Evolutionary conservation across 192 early-diverging fungal species (phyloP).

Genomic region (Entomortierella lignicola): DNA sequence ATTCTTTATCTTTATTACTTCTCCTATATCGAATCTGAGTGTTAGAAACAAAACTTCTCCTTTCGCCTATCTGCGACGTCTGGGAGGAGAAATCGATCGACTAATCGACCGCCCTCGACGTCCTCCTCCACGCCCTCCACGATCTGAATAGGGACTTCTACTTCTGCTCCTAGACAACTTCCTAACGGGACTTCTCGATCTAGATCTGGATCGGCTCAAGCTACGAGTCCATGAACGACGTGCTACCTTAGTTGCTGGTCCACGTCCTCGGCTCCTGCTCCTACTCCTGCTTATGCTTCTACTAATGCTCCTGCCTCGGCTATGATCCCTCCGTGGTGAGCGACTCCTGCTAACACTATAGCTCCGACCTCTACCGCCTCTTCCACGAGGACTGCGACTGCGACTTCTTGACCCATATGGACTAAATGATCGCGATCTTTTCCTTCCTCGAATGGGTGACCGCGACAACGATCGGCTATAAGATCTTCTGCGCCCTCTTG

Average conservation of each 20-base stretch:
- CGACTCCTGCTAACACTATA: conserved; percentile 37
- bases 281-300: conserved; percentile 24
- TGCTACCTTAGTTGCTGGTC: conserved; percentile 1
- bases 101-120: conserved; percentile 34
- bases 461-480: conserved; percentile 40
- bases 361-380: conserved; percentile 21
- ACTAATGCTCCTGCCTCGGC: conserved; percentile 19
- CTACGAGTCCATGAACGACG: conserved; percentile 40
- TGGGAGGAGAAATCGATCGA: conserved; percentile 31
- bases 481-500: conserved; percentile 17
- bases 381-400: conserved; percentile 16
- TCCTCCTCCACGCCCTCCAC: conserved; percentile 14
- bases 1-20: too few species aligned
- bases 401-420: conserved; percentile 46
- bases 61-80: conserved; percentile 45
- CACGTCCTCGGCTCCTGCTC: conserved; percentile 24
- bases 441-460: conserved; percentile 46
- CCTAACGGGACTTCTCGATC: conserved; percentile 18
- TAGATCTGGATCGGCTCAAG: conserved; percentile 1
- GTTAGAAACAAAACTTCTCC: too few species aligned
- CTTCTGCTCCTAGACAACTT: conserved; percentile 24
- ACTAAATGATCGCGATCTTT: conserved; percentile 48
- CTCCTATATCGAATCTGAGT: too few species aligned
- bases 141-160: conserved; percentile 29
- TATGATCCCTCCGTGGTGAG: conserved; percentile 15